Percentiles rank a stretch among this genome's conserved stretches.
Evolutionary conservation across 139 green algal genomes (phyloP).

Genomic region (Medakamo hakoo): DNA sequence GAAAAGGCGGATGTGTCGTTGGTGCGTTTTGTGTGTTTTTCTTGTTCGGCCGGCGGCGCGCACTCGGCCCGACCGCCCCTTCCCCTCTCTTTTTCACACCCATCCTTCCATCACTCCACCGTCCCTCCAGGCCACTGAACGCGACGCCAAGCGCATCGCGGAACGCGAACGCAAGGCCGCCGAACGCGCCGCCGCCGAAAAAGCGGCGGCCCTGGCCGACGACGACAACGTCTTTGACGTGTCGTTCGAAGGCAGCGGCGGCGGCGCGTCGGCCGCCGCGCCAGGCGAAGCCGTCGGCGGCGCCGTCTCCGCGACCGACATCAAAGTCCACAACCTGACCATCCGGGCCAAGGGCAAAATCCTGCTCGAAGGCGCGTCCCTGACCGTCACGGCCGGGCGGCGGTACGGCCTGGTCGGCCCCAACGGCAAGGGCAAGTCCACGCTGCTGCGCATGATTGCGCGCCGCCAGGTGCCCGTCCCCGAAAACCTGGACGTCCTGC

Average conservation of each 20-base stretch:
- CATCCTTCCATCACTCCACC: neutral
- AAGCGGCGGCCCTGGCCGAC: conserved; percentile 72
- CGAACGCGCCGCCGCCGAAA: conserved; percentile 54
- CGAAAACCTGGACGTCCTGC: conserved; percentile 87
- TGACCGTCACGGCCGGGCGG: conserved; percentile 79
- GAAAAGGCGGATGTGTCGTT: neutral
- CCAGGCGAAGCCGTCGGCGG: conserved; percentile 9
- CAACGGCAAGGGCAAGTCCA: conserved; percentile 94
- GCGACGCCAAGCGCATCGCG: conserved; percentile 61
- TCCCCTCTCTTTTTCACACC: neutral
- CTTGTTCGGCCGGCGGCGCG: neutral
- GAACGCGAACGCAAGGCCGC: conserved; percentile 68
- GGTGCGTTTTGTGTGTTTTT: neutral
- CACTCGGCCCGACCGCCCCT: neutral
- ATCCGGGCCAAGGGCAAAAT: conserved; percentile 95
- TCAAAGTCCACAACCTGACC: conserved; percentile 95
- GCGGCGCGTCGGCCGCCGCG: conserved; percentile 26
- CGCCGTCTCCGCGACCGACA: conserved; percentile 56
- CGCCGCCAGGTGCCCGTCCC: conserved; percentile 85
- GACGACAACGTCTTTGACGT: conserved; percentile 97
- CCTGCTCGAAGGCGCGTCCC: conserved; percentile 78
- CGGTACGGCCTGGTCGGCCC: conserved; percentile 70
- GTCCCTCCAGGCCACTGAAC: conserved; percentile 18
- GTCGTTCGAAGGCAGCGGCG: conserved; percentile 57
- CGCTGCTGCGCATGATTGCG: conserved; percentile 88